Conservation (phyloP, 495 filamentous ascomycete genomes). For the Xylaria flabelliformis region DNA sequence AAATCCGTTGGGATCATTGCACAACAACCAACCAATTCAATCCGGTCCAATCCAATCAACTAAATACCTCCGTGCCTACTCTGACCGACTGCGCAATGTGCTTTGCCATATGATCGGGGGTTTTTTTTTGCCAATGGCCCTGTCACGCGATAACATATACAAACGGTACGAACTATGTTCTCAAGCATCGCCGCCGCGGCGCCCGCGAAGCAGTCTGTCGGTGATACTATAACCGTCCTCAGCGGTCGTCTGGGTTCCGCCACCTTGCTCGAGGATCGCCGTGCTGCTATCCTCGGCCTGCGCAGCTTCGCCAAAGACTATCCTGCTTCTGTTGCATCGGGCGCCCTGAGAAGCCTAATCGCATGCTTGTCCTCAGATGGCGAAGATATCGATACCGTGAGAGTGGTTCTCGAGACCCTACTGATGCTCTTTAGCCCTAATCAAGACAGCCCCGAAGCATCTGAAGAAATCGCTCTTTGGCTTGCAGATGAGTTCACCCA, state of each 20-base stretch:
- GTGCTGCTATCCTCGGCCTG: constrained; percentile 89
- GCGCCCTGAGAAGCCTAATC: constrained; percentile 85
- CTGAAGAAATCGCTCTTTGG: constrained; percentile 96
- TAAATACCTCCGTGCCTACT: neutral
- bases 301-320: constrained; percentile 95
- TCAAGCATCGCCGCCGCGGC: constrained; percentile 82
- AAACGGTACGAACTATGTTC: constrained; percentile 67
- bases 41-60: neutral
- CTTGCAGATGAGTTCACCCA: constrained; percentile 98
- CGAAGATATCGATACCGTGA: constrained; percentile 96
- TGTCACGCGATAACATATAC: constrained; percentile 35
- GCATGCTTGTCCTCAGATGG: constrained; percentile 82
- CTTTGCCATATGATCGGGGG: constrained; percentile 33
- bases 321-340: constrained; percentile 94
- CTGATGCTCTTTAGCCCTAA: constrained; percentile 83
- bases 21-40: neutral
- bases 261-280: constrained; percentile 90
- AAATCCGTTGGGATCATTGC: neutral
- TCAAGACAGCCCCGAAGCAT: constrained; percentile 79
- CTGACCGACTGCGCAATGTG: constrained; percentile 34
- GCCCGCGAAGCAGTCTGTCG: constrained; percentile 94
- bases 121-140: constrained; percentile 42
- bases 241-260: constrained; percentile 85
- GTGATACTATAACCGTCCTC: constrained; percentile 88
- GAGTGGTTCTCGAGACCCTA: constrained; percentile 91